Percentiles rank a stretch among this genome's conserved stretches.
phyloP scores from a whole-genome alignment of 192 early-diverging fungal genomes.

The Chytriomyces sp. region DNA sequence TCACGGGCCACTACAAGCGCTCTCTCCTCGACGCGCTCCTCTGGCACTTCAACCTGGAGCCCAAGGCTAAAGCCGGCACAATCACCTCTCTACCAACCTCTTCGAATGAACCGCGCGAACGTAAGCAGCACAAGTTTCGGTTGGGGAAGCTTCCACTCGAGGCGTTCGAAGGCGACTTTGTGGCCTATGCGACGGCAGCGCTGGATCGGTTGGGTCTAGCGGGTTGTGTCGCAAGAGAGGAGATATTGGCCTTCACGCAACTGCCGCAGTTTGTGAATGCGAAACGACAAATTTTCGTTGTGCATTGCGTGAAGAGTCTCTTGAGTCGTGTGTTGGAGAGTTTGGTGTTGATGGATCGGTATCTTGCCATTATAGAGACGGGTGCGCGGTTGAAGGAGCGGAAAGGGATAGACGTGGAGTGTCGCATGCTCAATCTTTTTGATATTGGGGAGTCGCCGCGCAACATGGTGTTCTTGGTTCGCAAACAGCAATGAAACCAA shows the following conservation, averaged over 20 bases:
- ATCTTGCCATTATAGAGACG: constrained; percentile 2
- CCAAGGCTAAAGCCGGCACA: background rate
- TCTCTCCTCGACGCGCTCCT: constrained; percentile 25
- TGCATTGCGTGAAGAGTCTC: constrained; percentile 29
- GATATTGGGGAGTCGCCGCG: constrained; percentile 27
- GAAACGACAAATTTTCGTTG: constrained; percentile 6
- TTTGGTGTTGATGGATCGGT: constrained; percentile 32
- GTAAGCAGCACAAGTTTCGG: constrained; percentile 24
- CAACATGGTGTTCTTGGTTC: constrained; percentile 28
- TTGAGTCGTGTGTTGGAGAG: constrained; percentile 31
- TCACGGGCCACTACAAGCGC: constrained; percentile 27
- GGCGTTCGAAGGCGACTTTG: constrained; percentile 2
- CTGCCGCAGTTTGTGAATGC: constrained; percentile 19
- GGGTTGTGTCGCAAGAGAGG: background rate
- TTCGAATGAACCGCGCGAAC: constrained; percentile 9
- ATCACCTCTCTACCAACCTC: too few species aligned
- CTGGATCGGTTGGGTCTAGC: constrained; percentile 18
- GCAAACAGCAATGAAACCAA: too few species aligned
- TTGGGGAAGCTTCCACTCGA: constrained; percentile 18
- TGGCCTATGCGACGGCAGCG: constrained; percentile 18
- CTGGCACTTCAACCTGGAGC: constrained; percentile 20
- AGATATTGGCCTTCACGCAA: constrained; percentile 7
- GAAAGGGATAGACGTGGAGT: background rate
- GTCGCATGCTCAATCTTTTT: constrained; percentile 34
- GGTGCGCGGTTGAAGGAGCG: background rate